Evolutionary conservation across 106 monocot genomes (phyloP).

Genomic region (Chionographis japonica): DNA sequence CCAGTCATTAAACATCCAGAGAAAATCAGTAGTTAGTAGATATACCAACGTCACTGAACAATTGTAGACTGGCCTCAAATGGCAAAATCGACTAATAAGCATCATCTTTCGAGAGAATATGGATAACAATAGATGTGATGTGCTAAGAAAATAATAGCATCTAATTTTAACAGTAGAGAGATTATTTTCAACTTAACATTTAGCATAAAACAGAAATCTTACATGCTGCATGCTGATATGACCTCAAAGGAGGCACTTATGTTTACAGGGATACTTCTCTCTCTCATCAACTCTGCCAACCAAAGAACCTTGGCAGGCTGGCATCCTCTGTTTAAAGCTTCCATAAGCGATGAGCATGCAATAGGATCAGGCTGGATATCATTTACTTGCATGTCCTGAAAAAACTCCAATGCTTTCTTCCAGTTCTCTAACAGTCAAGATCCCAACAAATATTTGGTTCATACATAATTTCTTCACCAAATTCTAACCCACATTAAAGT

Average conservation of each 20-base stretch:
- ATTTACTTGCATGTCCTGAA: conserved; percentile 73
- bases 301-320: conserved; percentile 61
- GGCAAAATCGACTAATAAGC: no score
- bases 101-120: no score
- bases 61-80: no score
- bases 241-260: conserved; percentile 57
- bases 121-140: background rate
- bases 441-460: conserved; percentile 3
- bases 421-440: conserved; percentile 43
- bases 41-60: no score
- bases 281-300: conserved; percentile 68
- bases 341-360: conserved; percentile 80
- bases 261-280: conserved; percentile 59
- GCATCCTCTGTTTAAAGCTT: conserved; percentile 59
- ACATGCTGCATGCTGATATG: conserved; percentile 88
- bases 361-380: conserved; percentile 68
- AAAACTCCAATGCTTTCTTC: conserved; percentile 73
- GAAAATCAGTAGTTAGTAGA: no score
- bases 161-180: background rate
- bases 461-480: background rate
- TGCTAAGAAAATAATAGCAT: background rate
- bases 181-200: background rate
- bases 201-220: conserved; percentile 21
- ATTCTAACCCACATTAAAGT: background rate
- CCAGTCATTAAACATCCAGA: no score